These are phyloP conservation scores for Sclerotiophoma versabilis DNA, from an alignment of 2,329 filamentous ascomycete genomes.

Conservation along the genomic window DNA sequence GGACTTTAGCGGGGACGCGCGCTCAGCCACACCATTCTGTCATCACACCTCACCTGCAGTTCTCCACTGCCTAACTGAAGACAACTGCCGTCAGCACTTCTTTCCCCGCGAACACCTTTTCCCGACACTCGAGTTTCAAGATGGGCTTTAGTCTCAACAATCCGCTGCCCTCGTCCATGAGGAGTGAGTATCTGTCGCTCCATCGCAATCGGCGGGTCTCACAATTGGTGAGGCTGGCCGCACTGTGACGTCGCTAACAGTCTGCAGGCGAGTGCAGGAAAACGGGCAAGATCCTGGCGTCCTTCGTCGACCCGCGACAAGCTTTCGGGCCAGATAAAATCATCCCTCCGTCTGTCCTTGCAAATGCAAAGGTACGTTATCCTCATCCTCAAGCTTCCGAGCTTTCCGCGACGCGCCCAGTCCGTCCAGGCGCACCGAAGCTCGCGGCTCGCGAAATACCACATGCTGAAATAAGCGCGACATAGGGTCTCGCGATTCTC, in stretches of 20 bases:
- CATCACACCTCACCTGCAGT: constrained; percentile 7
- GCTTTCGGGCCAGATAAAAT: constrained; percentile 96
- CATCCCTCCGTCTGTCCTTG: constrained; percentile 88
- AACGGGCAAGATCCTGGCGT: constrained; percentile 91
- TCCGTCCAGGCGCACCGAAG: constrained; percentile 4
- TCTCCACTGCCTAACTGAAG: constrained; percentile 4
- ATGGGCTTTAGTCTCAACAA: constrained; percentile 62
- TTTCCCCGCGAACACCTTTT: constrained; percentile 5
- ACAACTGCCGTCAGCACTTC: background rate
- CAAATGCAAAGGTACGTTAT: constrained; percentile 79
- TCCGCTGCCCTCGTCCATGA: constrained; percentile 61
- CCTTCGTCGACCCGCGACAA: constrained; percentile 93
- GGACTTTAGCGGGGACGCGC: constrained; percentile 11
- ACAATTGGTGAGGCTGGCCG: background rate
- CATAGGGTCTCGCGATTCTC: constrained; percentile 78
- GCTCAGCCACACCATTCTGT: constrained; percentile 19
- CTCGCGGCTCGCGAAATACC: constrained; percentile 1
- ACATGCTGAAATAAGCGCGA: constrained; percentile 7
- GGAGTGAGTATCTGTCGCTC: constrained; percentile 51
- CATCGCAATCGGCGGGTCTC: constrained; percentile 4
- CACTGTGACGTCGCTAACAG: constrained; percentile 45
- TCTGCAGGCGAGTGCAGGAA: constrained; percentile 92
- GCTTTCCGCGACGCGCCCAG: constrained; percentile 12
- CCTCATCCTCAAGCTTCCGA: constrained; percentile 8
- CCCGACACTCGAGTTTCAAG: constrained; percentile 10